Conservation (phyloP, 345 rosid genomes). For the Citropsis articulata region DNA sequence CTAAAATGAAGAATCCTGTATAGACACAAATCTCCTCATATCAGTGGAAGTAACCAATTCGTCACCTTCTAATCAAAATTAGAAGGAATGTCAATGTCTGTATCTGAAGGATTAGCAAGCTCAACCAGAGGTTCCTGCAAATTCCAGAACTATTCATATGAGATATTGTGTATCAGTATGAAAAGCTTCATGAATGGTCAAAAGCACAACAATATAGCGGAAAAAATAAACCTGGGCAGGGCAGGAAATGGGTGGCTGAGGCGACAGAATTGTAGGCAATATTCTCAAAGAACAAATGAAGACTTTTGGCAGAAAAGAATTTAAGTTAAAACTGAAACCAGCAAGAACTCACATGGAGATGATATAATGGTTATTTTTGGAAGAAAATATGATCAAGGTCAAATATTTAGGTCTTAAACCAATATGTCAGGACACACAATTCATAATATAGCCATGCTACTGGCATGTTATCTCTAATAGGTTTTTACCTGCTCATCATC, state of each 20-base stretch:
- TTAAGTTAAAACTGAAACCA: not conserved
- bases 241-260: not conserved
- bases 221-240: not conserved
- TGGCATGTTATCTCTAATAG: not conserved
- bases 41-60: conserved; percentile 7
- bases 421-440: not conserved
- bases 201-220: not conserved
- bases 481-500: conserved; percentile 57
- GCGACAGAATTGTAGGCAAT: not conserved
- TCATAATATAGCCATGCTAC: not conserved
- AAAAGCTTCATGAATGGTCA: not conserved
- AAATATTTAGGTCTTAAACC: not conserved
- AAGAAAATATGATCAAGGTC: no score
- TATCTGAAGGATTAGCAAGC: conserved; percentile 61
- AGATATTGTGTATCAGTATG: conserved; percentile 14
- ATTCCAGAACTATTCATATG: conserved; percentile 21
- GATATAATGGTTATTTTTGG: not conserved
- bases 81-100: conserved; percentile 52
- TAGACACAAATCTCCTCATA: not conserved
- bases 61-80: conserved; percentile 48
- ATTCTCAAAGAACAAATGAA: not conserved
- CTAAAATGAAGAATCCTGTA: not conserved
- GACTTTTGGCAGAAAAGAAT: not conserved
- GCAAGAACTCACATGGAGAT: not conserved
- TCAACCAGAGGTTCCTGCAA: conserved; percentile 61